Evolutionary conservation across 805 yeast genomes (phyloP).

Genomic region (Hermanozyma aechmeae): DNA sequence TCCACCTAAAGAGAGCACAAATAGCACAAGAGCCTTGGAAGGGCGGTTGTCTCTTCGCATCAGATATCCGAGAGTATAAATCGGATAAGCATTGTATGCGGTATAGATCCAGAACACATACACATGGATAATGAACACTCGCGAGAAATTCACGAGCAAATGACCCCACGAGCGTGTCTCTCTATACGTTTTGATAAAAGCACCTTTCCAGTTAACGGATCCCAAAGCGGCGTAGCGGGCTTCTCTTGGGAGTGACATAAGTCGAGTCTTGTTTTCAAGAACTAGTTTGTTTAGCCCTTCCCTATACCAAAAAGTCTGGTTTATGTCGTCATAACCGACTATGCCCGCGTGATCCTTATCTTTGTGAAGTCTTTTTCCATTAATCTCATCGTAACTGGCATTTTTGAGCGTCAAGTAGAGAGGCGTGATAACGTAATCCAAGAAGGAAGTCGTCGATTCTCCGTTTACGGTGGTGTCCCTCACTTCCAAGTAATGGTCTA

Average conservation of each 20-base stretch:
- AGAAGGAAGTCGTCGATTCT: conserved; percentile 22
- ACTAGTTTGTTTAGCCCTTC: conserved; percentile 54
- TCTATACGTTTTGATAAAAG: conserved; percentile 64
- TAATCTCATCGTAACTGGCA: conserved; percentile 39
- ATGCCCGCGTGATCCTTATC: conserved; percentile 64
- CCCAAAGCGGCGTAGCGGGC: conserved; percentile 49
- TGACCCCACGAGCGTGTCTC: conserved; percentile 77
- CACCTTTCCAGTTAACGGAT: conserved; percentile 56
- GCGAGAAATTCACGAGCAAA: conserved; percentile 59
- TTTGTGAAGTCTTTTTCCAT: conserved; percentile 38
- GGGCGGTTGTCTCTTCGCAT: conserved; percentile 53
- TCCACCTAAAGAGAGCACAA: conserved; percentile 64
- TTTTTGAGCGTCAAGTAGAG: conserved; percentile 52
- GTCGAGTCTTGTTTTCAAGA: conserved; percentile 30
- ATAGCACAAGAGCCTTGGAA: conserved; percentile 40
- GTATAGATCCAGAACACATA: conserved; percentile 74
- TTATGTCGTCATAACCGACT: conserved; percentile 86
- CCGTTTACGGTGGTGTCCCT: conserved; percentile 14
- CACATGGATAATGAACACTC: conserved; percentile 52
- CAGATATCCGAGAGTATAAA: conserved; percentile 52
- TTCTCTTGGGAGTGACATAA: conserved; percentile 45
- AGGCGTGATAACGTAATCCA: conserved; percentile 70
- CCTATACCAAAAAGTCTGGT: conserved; percentile 79
- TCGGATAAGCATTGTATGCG: conserved; percentile 54
- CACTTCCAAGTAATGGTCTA: conserved; percentile 50